A percentile compares a stretch with the other conserved stretches of the same genome.
phyloP scores from a whole-genome alignment of 805 yeast species.

The Hermanozyma aechmeae region DNA sequence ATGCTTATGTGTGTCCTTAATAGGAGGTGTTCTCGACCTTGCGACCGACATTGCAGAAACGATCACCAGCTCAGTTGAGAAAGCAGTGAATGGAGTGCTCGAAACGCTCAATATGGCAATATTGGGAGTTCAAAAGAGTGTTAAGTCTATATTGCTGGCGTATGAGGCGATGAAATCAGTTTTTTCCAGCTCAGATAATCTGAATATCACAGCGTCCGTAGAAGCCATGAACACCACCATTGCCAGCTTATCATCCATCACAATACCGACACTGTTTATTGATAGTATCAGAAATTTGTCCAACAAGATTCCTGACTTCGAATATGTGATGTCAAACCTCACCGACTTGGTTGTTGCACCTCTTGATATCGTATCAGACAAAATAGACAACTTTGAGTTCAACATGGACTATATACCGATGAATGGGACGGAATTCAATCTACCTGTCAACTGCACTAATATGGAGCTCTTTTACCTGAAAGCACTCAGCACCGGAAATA shows the following conservation, averaged over 20 bases:
- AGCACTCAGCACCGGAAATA: too few relatives aligned
- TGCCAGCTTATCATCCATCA: slow-evolving; percentile 25
- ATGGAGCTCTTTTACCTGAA: too few relatives aligned
- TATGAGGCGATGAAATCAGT: slow-evolving; percentile 41
- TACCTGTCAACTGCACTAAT: too few relatives aligned
- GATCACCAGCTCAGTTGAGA: slow-evolving; percentile 48
- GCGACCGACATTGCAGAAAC: slow-evolving; percentile 49
- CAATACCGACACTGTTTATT: slow-evolving; percentile 61
- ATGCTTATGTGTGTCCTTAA: slow-evolving; percentile 67
- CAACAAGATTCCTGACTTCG: slow-evolving; percentile 54
- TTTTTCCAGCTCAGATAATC: slow-evolving; percentile 27
- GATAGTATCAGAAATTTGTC: slow-evolving; percentile 43
- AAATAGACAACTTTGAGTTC: too few relatives aligned
- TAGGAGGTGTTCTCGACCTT: slow-evolving; percentile 62
- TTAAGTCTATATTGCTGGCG: slow-evolving; percentile 47
- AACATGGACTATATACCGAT: too few relatives aligned
- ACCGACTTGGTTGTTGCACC: slow-evolving; percentile 48
- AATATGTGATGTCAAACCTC: slow-evolving; percentile 52
- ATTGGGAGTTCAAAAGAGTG: slow-evolving; percentile 43
- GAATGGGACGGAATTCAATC: too few relatives aligned
- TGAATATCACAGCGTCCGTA: slow-evolving; percentile 34
- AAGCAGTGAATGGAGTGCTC: slow-evolving; percentile 51
- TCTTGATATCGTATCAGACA: slow-evolving; percentile 40
- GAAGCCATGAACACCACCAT: slow-evolving; percentile 35
- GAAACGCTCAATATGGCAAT: slow-evolving; percentile 60